Conservation (phyloP, 495 filamentous ascomycete genomes). For the Pyrenopolyporus hunteri region DNA sequence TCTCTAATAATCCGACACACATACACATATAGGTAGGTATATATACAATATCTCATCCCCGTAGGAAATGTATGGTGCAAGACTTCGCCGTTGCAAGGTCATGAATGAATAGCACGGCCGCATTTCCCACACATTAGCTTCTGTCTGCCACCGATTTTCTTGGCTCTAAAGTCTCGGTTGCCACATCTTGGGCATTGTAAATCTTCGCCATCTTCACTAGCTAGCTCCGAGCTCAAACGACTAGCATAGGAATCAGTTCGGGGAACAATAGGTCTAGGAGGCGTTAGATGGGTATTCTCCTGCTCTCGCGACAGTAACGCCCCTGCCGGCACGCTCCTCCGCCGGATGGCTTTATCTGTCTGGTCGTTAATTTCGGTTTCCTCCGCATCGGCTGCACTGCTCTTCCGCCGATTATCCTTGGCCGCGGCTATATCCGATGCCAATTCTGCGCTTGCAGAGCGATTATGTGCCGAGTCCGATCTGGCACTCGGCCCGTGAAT, state of each 20-base stretch:
- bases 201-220: constrained; percentile 44
- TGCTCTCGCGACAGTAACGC: constrained; percentile 17
- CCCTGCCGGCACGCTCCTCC: constrained; percentile 23
- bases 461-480: constrained; percentile 14
- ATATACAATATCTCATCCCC: too few relatives aligned
- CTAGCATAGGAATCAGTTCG: constrained; percentile 39
- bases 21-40: too few relatives aligned
- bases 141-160: constrained; percentile 41
- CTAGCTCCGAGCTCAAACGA: constrained; percentile 44
- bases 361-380: neutral
- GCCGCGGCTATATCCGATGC: neutral
- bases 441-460: constrained; percentile 16
- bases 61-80: neutral
- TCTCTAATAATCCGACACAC: too few relatives aligned
- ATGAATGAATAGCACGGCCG: constrained; percentile 21
- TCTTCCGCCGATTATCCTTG: constrained; percentile 26
- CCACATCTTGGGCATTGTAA: constrained; percentile 45
- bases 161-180: constrained; percentile 44
- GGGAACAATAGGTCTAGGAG: constrained; percentile 5
- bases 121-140: constrained; percentile 41
- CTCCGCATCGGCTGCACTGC: constrained; percentile 13
- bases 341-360: constrained; percentile 19
- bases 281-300: constrained; percentile 9
- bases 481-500: constrained; percentile 10
- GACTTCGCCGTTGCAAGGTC: neutral